Evolutionary conservation across 345 rosid species (phyloP).

Genomic region (Draba incana): DNA sequence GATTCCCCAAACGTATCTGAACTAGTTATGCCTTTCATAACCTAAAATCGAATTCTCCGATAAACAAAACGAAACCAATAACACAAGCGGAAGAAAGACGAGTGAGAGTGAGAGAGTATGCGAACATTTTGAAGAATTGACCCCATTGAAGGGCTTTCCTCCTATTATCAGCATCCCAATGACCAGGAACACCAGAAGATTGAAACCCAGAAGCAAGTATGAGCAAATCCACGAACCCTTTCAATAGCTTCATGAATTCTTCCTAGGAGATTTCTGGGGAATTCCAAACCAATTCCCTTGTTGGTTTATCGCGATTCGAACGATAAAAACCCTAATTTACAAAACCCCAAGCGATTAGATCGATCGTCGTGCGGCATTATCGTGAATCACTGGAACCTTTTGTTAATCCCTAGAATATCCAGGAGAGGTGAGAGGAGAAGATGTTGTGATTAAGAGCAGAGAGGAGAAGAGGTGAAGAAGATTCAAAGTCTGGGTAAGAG

Average conservation of each 20-base stretch:
- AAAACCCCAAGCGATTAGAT: slow-evolving; percentile 7
- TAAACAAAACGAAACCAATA: slow-evolving; percentile 8
- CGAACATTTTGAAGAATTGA: slow-evolving; percentile 69
- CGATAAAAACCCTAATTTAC: slow-evolving; percentile 6
- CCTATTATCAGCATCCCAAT: slow-evolving; percentile 67
- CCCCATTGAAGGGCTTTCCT: slow-evolving; percentile 76
- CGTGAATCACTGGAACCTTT: background rate
- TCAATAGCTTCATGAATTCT: slow-evolving; percentile 59
- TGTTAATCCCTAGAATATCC: background rate
- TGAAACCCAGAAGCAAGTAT: slow-evolving; percentile 81
- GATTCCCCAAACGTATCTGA: slow-evolving; percentile 56
- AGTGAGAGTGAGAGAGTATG: background rate
- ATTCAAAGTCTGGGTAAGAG: too few relatives aligned
- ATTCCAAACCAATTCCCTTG: slow-evolving; percentile 63
- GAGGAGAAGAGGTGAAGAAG: too few relatives aligned
- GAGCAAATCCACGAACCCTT: slow-evolving; percentile 78
- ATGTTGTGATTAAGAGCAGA: too few relatives aligned
- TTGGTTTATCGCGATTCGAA: background rate
- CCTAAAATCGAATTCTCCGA: slow-evolving; percentile 41
- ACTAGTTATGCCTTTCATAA: slow-evolving; percentile 45
- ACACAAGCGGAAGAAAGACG: background rate
- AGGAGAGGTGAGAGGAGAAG: too few relatives aligned
- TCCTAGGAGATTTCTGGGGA: slow-evolving; percentile 60
- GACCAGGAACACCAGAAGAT: slow-evolving; percentile 68
- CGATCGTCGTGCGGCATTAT: background rate